These are phyloP conservation scores for Oehlia diaphana DNA, from an alignment of 192 early-diverging fungal species.

Conservation along the genomic window DNA sequence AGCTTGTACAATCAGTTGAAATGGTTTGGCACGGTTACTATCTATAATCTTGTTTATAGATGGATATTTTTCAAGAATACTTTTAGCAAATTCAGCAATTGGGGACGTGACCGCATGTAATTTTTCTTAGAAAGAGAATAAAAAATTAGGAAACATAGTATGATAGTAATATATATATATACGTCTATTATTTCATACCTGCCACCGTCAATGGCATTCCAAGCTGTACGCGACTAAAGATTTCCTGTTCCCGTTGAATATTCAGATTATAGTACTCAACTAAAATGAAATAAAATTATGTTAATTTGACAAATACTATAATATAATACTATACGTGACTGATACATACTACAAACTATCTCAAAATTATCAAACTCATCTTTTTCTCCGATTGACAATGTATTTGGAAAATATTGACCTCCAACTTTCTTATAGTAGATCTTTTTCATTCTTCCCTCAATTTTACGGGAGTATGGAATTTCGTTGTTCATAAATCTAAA, in stretches of 20 bases:
- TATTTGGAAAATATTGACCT: not conserved
- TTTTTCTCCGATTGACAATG: not conserved
- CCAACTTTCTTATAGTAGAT: constrained; percentile 6
- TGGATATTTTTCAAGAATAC: not conserved
- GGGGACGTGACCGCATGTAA: constrained; percentile 22
- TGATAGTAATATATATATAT: not conserved
- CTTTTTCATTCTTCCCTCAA: not conserved
- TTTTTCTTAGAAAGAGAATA: constrained; percentile 19
- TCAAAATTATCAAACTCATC: constrained; percentile 26
- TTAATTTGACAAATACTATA: not conserved
- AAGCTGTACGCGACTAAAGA: constrained; percentile 35
- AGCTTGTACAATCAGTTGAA: constrained; percentile 21
- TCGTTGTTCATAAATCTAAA: constrained; percentile 36
- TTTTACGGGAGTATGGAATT: constrained; percentile 21
- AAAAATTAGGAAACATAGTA: not conserved
- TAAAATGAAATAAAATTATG: not conserved
- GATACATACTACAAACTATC: constrained; percentile 30
- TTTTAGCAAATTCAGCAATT: constrained; percentile 21
- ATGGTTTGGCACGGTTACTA: constrained; percentile 8
- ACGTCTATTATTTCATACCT: constrained; percentile 1
- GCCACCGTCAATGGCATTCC: constrained; percentile 33
- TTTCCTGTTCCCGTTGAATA: constrained; percentile 30
- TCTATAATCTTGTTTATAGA: constrained; percentile 10
- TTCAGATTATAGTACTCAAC: constrained; percentile 33
- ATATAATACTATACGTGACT: not conserved